Conservation (phyloP, 164 flowering plant genomes). For the Nymphaea thermarum region DNA sequence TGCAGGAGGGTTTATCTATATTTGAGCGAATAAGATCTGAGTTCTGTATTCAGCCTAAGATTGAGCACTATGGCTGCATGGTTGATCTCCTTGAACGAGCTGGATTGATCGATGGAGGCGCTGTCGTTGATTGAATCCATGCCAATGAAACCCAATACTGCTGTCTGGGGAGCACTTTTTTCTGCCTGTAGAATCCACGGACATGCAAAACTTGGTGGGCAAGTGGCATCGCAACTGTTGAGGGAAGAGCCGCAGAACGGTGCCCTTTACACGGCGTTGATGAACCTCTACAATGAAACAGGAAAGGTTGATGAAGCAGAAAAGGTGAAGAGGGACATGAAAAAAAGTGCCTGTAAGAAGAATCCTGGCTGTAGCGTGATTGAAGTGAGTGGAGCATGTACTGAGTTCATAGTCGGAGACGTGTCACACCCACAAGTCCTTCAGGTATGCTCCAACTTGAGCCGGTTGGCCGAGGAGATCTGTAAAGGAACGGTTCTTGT, state of each 20-base stretch:
- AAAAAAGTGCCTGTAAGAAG: slow-evolving; percentile 18
- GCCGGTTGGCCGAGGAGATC: slow-evolving; percentile 1
- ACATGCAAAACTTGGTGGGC: slow-evolving; percentile 17
- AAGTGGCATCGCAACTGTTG: slow-evolving; percentile 14
- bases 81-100: slow-evolving; percentile 26
- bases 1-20: slow-evolving; percentile 19
- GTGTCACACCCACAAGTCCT: slow-evolving; percentile 12
- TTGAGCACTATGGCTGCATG: slow-evolving; percentile 28
- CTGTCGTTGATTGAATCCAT: slow-evolving; percentile 12
- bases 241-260: slow-evolving; percentile 24
- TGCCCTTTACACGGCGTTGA: slow-evolving; percentile 19
- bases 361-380: slow-evolving; percentile 30
- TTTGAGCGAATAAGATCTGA: slow-evolving; percentile 18
- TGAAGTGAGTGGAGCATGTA: slow-evolving; percentile 20
- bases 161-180: slow-evolving; percentile 25
- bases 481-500: too few relatives aligned
- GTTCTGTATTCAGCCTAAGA: slow-evolving; percentile 19
- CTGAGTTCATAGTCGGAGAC: slow-evolving; percentile 25
- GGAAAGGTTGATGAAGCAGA: slow-evolving; percentile 22
- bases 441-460: slow-evolving; percentile 16
- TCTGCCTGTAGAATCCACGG: slow-evolving; percentile 22
- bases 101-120: slow-evolving; percentile 20
- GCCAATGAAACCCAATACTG: slow-evolving; percentile 24
- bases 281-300: slow-evolving; percentile 19
- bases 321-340: slow-evolving; percentile 23